Evolutionary conservation across 202 grass and related monocot genomes (phyloP), one percentile per base, ranked within the genome.

Genomic region (Schoenoplectus triqueter): DNA sequence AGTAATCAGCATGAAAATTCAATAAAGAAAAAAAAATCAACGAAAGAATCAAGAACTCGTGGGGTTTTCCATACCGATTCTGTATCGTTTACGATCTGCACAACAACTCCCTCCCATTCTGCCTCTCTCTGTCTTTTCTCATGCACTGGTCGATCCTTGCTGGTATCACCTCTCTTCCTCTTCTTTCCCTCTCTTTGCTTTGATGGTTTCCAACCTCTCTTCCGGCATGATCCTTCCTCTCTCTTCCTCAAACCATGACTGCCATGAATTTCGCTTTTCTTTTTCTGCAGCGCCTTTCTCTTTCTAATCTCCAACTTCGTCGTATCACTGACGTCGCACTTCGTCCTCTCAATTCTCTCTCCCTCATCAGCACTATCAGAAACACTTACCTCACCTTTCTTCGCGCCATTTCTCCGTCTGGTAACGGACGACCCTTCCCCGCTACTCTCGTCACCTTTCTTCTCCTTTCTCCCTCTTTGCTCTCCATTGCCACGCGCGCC

Each of bases 161-260:
- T 59, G 1, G 5, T 42, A 41, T 77, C 20, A 41, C 5, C 7
- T 39, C 64, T 67, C 41, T 69, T 66, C 20, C 14, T 70, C 61
- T 21, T 68, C 49, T 52, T 82, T 13, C 15, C 10, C 55, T 80
- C 57, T 64, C 42, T 64, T 20, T 48, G 44, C 78, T 64, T 49
- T 41, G 50, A 64, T 6, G 14, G 41, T 2, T 55, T 69, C 8
- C 20, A 22, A 44, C 47, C 17, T 18, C 39, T 21, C 31, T 6
- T 50, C 45, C 18, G 4, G 48, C 18, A 52, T 5, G 39, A 68
- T 40, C 39, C 61, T 49, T 81, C 52, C 14, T 79, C 78, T 63
- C 59, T 81, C 49, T 83, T 69, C 14, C n/a, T 68, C 19, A 41
- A 83, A 54, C 45, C 80, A 68, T 40, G 2, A 69, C 54, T 14